phyloP scores from a whole-genome alignment of 192 early-diverging fungal species.

The Phycomyces nitens region DNA sequence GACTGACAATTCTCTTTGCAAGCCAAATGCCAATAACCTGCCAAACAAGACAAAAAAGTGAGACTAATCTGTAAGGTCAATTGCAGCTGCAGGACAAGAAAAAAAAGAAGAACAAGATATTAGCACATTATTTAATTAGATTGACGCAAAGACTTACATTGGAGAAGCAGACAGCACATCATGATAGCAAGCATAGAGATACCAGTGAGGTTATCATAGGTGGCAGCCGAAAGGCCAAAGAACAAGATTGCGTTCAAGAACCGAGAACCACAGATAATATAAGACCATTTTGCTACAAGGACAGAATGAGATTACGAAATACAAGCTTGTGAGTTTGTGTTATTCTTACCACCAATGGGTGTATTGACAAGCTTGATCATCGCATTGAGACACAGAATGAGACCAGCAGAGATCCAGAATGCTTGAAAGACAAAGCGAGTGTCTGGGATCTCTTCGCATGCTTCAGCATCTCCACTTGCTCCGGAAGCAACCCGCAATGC shows the following conservation, averaged over 20 bases:
- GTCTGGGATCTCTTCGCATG: slow-evolving; percentile 12
- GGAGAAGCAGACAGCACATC: slow-evolving; percentile 24
- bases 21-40: too few species aligned
- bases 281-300: slow-evolving; percentile 13
- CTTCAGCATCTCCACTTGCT: background rate
- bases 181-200: slow-evolving; percentile 24
- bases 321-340: background rate
- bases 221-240: slow-evolving; percentile 22
- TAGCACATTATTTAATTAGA: background rate
- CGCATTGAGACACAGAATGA: slow-evolving; percentile 34
- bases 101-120: background rate
- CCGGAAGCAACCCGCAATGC: slow-evolving; percentile 4
- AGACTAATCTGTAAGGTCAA: slow-evolving; percentile 26
- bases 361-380: slow-evolving; percentile 36
- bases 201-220: slow-evolving; percentile 18
- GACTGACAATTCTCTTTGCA: background rate
- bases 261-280: slow-evolving; percentile 24
- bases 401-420: slow-evolving; percentile 29
- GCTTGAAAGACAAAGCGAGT: slow-evolving; percentile 26
- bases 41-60: too few species aligned
- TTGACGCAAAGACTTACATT: slow-evolving; percentile 28
- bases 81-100: slow-evolving; percentile 15
- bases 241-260: slow-evolving; percentile 30
- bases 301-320: background rate
- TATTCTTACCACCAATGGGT: slow-evolving; percentile 11